These are phyloP conservation scores for Colletotrichum incanum DNA, from an alignment of 2,329 filamentous ascomycete genomes.

Conservation along the genomic window DNA sequence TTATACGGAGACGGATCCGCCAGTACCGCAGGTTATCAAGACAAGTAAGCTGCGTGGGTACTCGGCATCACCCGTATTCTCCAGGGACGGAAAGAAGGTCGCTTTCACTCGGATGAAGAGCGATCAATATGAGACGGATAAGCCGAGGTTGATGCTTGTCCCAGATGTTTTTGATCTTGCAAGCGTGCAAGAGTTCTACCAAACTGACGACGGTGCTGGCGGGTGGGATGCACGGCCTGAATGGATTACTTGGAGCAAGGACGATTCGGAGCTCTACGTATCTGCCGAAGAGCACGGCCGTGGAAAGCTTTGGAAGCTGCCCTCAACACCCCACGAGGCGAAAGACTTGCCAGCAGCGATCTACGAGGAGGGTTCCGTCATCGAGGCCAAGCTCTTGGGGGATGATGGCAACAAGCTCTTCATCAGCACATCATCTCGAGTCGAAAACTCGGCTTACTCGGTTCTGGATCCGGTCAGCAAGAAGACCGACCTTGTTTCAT, in stretches of 20 bases:
- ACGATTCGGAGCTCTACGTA: constrained; percentile 78
- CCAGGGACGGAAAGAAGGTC: constrained; percentile 78
- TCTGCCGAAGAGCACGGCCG: constrained; percentile 80
- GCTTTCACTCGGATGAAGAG: constrained; percentile 86
- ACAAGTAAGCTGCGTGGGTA: constrained; percentile 76
- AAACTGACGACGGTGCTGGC: constrained; percentile 74
- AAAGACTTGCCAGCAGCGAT: constrained; percentile 65
- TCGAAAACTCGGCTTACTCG: constrained; percentile 81
- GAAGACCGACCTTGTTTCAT: constrained; percentile 67
- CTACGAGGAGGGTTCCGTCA: constrained; percentile 68
- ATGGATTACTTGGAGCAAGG: constrained; percentile 69
- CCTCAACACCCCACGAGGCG: constrained; percentile 67
- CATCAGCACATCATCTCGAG: constrained; percentile 76
- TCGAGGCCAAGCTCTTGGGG: constrained; percentile 67
- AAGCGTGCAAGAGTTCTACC: constrained; percentile 74
- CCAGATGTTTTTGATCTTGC: constrained; percentile 72
- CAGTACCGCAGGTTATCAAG: constrained; percentile 67
- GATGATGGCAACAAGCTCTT: constrained; percentile 67
- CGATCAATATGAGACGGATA: constrained; percentile 86
- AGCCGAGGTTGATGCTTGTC: constrained; percentile 77
- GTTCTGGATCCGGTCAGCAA: constrained; percentile 67
- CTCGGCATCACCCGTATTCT: constrained; percentile 78
- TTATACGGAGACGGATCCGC: constrained; percentile 69
- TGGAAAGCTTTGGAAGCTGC: constrained; percentile 73
- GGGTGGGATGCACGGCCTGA: constrained; percentile 74